Conservation (phyloP, 768 basidiomycete genomes). For the Boletellus ananiceps region DNA sequence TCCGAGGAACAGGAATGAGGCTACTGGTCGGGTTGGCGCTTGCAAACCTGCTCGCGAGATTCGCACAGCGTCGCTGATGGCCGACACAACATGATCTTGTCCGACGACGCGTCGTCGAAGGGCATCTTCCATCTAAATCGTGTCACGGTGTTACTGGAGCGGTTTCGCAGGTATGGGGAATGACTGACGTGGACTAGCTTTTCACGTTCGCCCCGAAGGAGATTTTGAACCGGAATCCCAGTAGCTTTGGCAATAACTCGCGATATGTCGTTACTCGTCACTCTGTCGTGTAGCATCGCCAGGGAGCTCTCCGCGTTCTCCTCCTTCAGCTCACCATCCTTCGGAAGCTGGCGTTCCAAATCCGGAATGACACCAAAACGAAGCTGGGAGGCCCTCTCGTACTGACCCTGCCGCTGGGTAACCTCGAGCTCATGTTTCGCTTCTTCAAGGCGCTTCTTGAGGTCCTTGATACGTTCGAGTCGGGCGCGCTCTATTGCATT, state of each 20-base stretch:
- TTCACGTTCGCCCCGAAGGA: conserved; percentile 86
- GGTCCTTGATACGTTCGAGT: conserved; percentile 64
- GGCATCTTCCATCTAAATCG: conserved; percentile 76
- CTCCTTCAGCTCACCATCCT: conserved; percentile 43
- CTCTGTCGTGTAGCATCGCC: conserved; percentile 76
- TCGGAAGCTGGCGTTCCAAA: conserved; percentile 65
- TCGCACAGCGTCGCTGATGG: conserved; percentile 86
- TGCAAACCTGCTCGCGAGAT: conserved; percentile 90
- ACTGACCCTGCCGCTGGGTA: conserved; percentile 85
- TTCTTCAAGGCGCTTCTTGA: conserved; percentile 71
- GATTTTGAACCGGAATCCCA: conserved; percentile 85
- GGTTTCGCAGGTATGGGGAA: background rate
- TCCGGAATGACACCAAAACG: conserved; percentile 84
- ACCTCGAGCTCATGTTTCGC: conserved; percentile 85
- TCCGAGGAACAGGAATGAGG: conserved; percentile 88
- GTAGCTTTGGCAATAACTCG: conserved; percentile 85
- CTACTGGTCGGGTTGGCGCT: conserved; percentile 83
- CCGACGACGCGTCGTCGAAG: conserved; percentile 77
- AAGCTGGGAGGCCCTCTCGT: conserved; percentile 76
- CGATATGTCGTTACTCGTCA: conserved; percentile 86
- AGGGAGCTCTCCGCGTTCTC: conserved; percentile 40
- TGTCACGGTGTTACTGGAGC: background rate
- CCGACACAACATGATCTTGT: conserved; percentile 82
- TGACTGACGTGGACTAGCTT: conserved; percentile 76
- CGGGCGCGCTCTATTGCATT: conserved; percentile 53